Evolutionary conservation across 2,329 filamentous ascomycete species (phyloP), one percentile per base, ranked within the genome.

Genomic region (Stagonosporopsis cucurbitacearum): DNA sequence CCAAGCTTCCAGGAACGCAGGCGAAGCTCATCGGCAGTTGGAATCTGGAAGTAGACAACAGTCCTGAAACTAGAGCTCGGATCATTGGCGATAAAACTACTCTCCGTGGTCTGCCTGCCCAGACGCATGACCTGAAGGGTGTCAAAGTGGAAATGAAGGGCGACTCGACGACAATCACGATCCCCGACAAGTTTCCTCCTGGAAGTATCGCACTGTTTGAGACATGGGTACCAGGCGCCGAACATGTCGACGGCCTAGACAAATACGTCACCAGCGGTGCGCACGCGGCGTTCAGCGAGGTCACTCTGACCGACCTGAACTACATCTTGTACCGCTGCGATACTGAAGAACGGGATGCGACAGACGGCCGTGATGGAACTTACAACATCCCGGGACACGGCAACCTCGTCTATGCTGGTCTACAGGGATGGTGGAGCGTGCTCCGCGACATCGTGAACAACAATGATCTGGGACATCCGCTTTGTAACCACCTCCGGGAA

Each of bases 351-450:
- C 85, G 86, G 43, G 92, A 95, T 64, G 86, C 85, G 6, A 96
- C 90, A 61, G 84, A 83, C 47, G 91, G 92, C 4, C 83, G 85
- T 57, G 91, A 97, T 72, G 94, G 95, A n/a, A 88, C 88, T 8
- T 99, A 98, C 77, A 85, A 88, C 48, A 89, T 99, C 61, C 95
- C 95, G 1, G 88, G 88, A 1, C 82, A 92, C 70, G 94, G 93
- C 2, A 87, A 89, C 56, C 83, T 97, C 37, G 91, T 97, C 2
- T 99, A 98, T 75, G 94, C 94, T 57, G 95, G 95, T 58, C 82
- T 99, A n/a, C 95, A 99, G 75, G 96, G 96, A 33, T 99, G 95
- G 94, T 96, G 94, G 92, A 97, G 92, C 72, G 81, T 96, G 0
- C 79, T 99, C 37, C 88, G 92, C 66, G 83, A 90, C 54, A 89